These are phyloP conservation scores for Botrytis tulipae DNA, from an alignment of 2,329 filamentous ascomycete genomes.

Conservation along the genomic window DNA sequence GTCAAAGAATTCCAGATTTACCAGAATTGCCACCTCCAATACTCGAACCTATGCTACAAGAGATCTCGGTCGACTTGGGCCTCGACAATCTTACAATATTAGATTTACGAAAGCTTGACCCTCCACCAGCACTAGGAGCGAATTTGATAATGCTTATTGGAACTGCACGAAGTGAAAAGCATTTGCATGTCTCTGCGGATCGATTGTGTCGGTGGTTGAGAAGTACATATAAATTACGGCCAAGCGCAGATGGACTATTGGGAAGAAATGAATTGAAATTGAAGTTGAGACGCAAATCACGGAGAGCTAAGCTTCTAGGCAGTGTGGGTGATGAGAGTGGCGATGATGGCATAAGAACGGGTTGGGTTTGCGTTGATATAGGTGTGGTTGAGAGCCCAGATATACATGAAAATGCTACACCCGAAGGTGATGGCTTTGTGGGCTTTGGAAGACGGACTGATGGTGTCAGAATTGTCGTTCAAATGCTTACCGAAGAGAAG, in stretches of 20 bases:
- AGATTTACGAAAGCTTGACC: constrained; percentile 81
- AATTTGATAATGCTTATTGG: constrained; percentile 92
- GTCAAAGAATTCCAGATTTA: constrained; percentile 60
- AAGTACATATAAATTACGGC: constrained; percentile 66
- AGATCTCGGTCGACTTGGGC: constrained; percentile 80
- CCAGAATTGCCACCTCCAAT: constrained; percentile 62
- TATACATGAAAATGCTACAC: constrained; percentile 42
- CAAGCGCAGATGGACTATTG: constrained; percentile 82
- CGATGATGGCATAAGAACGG: constrained; percentile 87
- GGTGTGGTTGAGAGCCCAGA: constrained; percentile 63
- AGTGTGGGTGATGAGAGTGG: constrained; percentile 59
- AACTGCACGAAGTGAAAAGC: constrained; percentile 87
- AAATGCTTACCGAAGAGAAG: constrained; percentile 71
- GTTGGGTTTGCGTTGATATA: constrained; percentile 94
- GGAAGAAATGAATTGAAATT: constrained; percentile 89
- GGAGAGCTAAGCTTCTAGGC: constrained; percentile 77
- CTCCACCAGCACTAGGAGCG: constrained; percentile 80
- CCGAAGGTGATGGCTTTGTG: constrained; percentile 58
- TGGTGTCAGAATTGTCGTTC: constrained; percentile 64
- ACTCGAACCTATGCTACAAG: constrained; percentile 69
- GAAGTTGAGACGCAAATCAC: constrained; percentile 76
- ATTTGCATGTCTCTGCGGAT: constrained; percentile 87
- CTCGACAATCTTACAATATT: constrained; percentile 77
- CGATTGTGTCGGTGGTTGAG: constrained; percentile 85
- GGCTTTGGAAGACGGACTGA: constrained; percentile 68